Conservation (phyloP, 768 basidiomycete species). For the Cubamyces sp. region DNA sequence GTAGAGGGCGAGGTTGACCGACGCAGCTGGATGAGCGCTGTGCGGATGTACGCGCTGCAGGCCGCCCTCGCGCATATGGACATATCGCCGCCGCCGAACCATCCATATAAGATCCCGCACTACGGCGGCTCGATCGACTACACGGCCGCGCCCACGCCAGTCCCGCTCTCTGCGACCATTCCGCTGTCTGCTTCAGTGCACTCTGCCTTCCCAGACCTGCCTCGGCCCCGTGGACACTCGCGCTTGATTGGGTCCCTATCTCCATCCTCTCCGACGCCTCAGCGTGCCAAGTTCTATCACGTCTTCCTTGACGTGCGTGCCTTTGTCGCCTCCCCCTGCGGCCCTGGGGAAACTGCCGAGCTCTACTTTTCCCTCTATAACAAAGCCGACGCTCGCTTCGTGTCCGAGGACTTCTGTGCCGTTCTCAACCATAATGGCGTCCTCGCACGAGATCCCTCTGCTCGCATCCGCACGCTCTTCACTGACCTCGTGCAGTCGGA, state of each 20-base stretch:
- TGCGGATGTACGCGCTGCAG: slow-evolving; percentile 93
- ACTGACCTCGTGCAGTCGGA: slow-evolving; percentile 87
- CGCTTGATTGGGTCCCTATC: slow-evolving; percentile 42
- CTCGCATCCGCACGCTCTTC: slow-evolving; percentile 84
- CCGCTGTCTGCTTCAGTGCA: slow-evolving; percentile 41
- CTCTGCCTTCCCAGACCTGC: slow-evolving; percentile 71
- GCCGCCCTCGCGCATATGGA: slow-evolving; percentile 78
- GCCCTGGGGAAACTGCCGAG: slow-evolving; percentile 91
- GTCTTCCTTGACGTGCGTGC: slow-evolving; percentile 89
- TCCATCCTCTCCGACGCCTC: slow-evolving; percentile 22
- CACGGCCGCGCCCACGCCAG: slow-evolving; percentile 56
- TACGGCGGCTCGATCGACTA: slow-evolving; percentile 50
- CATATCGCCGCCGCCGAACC: slow-evolving; percentile 39
- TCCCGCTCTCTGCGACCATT: slow-evolving; percentile 45
- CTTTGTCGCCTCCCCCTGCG: slow-evolving; percentile 88
- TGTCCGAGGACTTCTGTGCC: slow-evolving; percentile 92
- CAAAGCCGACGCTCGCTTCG: slow-evolving; percentile 79
- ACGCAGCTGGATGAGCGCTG: slow-evolving; percentile 85
- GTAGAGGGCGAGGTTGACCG: slow-evolving; percentile 81
- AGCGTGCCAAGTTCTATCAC: slow-evolving; percentile 77
- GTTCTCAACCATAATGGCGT: slow-evolving; percentile 92
- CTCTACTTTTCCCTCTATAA: slow-evolving; percentile 94
- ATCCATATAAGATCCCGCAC: slow-evolving; percentile 41
- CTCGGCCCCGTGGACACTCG: slow-evolving; percentile 38
- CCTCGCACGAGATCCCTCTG: slow-evolving; percentile 75